Conservation (phyloP, 495 filamentous ascomycete genomes). For the Halenospora varia region DNA sequence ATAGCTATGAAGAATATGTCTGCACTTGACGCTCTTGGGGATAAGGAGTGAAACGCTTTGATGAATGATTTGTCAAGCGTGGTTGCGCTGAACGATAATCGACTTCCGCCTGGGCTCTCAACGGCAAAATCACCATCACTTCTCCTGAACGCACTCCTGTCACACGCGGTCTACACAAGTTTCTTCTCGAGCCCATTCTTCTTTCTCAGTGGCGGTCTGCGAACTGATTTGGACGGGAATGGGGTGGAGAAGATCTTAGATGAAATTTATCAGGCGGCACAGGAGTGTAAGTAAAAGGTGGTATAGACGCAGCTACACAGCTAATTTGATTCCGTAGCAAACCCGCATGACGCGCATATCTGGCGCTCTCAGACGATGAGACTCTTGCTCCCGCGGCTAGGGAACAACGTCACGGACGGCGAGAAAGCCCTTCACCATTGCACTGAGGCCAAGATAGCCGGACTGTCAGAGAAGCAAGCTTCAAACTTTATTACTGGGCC, state of each 20-base stretch:
- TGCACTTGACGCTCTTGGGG: background rate
- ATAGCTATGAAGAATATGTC: background rate
- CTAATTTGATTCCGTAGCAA: conserved; percentile 2
- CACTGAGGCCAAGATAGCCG: background rate
- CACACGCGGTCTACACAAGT: conserved; percentile 4
- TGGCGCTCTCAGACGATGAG: conserved; percentile 17
- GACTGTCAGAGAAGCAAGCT: background rate
- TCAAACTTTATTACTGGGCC: background rate
- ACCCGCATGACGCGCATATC: conserved; percentile 7
- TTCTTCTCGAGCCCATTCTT: conserved; percentile 10
- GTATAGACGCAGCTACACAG: background rate
- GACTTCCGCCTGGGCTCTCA: background rate
- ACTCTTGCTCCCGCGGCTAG: conserved; percentile 2
- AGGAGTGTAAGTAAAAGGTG: background rate
- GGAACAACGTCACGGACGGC: background rate
- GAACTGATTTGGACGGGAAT: background rate
- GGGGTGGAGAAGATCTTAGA: background rate
- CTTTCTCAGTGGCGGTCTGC: background rate
- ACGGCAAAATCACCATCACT: conserved; percentile 1
- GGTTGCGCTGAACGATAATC: background rate
- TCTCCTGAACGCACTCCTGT: conserved; percentile 14
- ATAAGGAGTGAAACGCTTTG: background rate
- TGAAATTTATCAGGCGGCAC: background rate
- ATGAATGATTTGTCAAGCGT: background rate
- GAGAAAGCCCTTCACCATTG: background rate